Percentiles rank a stretch among this genome's conserved stretches.
These are phyloP conservation scores for Cymodocea nodosa DNA, from an alignment of 116 monocot species.

Conservation along the genomic window DNA sequence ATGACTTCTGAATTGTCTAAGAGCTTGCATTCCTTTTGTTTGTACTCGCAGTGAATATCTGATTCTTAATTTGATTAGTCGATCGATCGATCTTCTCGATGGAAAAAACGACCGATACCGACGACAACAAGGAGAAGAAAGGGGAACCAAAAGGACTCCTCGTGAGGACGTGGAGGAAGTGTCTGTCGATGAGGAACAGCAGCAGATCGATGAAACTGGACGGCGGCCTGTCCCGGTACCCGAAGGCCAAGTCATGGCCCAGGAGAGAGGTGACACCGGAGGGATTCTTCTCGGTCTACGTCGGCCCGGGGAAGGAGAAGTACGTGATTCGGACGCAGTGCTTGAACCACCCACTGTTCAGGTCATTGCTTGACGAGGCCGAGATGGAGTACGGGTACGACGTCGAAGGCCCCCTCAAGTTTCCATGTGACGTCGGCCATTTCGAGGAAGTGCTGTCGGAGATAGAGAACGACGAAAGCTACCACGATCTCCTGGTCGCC, in stretches of 20 bases:
- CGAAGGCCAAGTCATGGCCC: conserved; percentile 10
- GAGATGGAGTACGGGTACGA: conserved; percentile 46
- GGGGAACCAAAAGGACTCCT: conserved; percentile 12
- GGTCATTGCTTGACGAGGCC: conserved; percentile 36
- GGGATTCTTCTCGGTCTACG: conserved; percentile 34
- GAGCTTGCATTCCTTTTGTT: not conserved
- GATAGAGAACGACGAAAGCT: conserved; percentile 27
- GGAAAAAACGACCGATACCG: too few species aligned
- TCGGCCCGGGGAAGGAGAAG: conserved; percentile 23
- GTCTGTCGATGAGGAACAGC: conserved; percentile 22
- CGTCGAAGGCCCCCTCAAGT: conserved; percentile 28
- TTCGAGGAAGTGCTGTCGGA: conserved; percentile 39
- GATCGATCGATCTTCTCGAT: not conserved
- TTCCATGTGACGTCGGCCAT: conserved; percentile 35
- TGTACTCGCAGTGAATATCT: not conserved
- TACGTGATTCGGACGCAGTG: conserved; percentile 25
- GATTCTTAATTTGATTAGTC: not conserved
- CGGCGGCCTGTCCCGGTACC: not conserved
- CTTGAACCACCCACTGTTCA: conserved; percentile 47
- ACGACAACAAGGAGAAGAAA: conserved; percentile 12
- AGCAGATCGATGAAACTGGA: not conserved
- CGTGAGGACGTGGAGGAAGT: conserved; percentile 24
- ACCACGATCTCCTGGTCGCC: not conserved
- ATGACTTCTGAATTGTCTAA: not conserved
- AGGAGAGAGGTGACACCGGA: conserved; percentile 19